Conservation (phyloP, 495 filamentous ascomycete species). For the Trichoderma gamsii region DNA sequence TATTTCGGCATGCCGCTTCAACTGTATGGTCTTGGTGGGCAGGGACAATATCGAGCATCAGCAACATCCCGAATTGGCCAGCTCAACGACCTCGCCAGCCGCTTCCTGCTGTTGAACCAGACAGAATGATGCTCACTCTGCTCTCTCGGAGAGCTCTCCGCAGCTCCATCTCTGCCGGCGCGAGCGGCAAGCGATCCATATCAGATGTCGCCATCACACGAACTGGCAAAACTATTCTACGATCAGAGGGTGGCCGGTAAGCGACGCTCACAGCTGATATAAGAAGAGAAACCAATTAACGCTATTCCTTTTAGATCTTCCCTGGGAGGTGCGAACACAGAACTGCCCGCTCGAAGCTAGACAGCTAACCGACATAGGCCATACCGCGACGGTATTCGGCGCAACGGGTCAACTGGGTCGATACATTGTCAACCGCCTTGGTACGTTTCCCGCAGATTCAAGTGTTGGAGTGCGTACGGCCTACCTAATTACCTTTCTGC, state of each 20-base stretch:
- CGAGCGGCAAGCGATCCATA: conserved; percentile 42
- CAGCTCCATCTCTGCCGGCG: conserved; percentile 2
- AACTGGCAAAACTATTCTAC: conserved; percentile 80
- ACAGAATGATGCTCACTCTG: background rate
- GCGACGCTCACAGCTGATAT: conserved; percentile 50
- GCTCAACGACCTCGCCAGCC: background rate
- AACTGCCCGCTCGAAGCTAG: conserved; percentile 22
- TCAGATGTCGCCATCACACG: conserved; percentile 79
- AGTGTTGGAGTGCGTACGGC: background rate
- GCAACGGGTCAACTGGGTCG: conserved; percentile 93
- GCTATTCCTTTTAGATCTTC: conserved; percentile 54
- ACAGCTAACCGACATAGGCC: conserved; percentile 52
- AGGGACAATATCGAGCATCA: background rate
- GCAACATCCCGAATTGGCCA: conserved; percentile 4
- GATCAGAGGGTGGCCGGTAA: conserved; percentile 60
- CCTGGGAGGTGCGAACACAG: conserved; percentile 62
- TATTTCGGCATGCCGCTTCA: background rate
- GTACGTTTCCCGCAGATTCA: conserved; percentile 42
- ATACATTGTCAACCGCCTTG: conserved; percentile 95
- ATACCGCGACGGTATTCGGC: conserved; percentile 96
- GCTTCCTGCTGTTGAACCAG: background rate
- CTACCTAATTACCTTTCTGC: conserved; percentile 21
- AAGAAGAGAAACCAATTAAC: conserved; percentile 22
- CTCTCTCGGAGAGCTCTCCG: background rate
- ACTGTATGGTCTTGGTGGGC: conserved; percentile 2